Evolutionary conservation across 202 grass and related monocot species (phyloP).

Genomic region (Panicum hallii): DNA sequence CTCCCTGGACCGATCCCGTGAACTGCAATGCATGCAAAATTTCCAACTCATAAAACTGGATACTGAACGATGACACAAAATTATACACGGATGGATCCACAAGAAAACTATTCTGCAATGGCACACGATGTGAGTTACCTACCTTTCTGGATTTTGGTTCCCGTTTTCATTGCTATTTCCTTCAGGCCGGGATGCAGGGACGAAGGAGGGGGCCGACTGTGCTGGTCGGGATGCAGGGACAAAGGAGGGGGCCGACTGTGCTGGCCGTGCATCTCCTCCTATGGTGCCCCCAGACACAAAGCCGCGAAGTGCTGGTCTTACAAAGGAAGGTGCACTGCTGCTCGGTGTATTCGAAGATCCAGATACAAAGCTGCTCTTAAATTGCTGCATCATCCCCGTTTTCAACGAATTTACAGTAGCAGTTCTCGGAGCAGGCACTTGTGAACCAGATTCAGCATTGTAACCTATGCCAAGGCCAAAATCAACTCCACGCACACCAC

Average conservation of each 20-base stretch:
- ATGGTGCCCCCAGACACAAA: conserved; percentile 95
- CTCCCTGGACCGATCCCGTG: conserved; percentile 73
- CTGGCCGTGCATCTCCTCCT: conserved; percentile 60
- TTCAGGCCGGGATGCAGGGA: conserved; percentile 49
- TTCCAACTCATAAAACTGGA: conserved; percentile 29
- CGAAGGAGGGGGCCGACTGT: conserved; percentile 41
- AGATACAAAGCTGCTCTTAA: conserved; percentile 90
- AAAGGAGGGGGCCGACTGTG: conserved; percentile 42
- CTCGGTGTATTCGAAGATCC: conserved; percentile 62
- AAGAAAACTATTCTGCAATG: neutral
- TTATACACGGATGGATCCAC: neutral
- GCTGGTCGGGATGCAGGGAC: conserved; percentile 45
- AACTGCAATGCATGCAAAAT: conserved; percentile 61
- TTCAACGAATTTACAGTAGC: conserved; percentile 66
- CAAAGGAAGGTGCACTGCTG: conserved; percentile 46
- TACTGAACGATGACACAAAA: neutral
- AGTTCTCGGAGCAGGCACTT: conserved; percentile 66
- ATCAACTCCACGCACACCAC: conserved; percentile 97
- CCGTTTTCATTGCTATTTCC: conserved; percentile 57
- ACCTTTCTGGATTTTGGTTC: conserved; percentile 72
- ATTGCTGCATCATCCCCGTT: conserved; percentile 87
- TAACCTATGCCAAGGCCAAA: conserved; percentile 96
- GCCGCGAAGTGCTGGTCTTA: conserved; percentile 70
- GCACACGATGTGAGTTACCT: conserved; percentile 4
- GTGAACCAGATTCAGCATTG: conserved; percentile 65